Conservation (phyloP, 352 stramenopile genomes). For the Phytophthora cryptogea region DNA sequence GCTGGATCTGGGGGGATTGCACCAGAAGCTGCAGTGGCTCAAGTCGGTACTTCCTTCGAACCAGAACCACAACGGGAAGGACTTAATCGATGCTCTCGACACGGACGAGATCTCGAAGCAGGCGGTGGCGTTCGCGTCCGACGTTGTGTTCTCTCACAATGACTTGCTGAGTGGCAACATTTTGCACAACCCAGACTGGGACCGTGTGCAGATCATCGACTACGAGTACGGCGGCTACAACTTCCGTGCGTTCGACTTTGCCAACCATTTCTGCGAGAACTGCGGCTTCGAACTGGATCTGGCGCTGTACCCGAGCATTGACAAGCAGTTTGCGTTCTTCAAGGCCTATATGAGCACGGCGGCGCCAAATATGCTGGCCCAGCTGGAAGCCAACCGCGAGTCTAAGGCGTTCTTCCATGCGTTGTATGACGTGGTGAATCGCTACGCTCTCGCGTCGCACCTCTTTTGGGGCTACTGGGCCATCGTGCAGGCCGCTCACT, state of each 20-base stretch:
- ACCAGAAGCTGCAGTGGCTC: slow-evolving; percentile 78
- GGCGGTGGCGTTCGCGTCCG: slow-evolving; percentile 72
- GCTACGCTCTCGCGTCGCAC: slow-evolving; percentile 90
- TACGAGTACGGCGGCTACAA: slow-evolving; percentile 96
- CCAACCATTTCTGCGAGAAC: slow-evolving; percentile 95
- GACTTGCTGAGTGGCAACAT: slow-evolving; percentile 92
- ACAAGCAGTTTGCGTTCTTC: slow-evolving; percentile 88
- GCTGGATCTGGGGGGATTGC: slow-evolving; percentile 63
- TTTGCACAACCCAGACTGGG: slow-evolving; percentile 73
- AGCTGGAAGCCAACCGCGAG: slow-evolving; percentile 71
- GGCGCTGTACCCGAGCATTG: slow-evolving; percentile 77
- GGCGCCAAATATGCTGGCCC: slow-evolving; percentile 60
- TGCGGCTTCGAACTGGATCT: slow-evolving; percentile 94
- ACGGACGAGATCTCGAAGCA: slow-evolving; percentile 80
- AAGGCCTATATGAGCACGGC: slow-evolving; percentile 81
- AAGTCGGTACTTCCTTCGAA: slow-evolving; percentile 82
- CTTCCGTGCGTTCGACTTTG: slow-evolving; percentile 93
- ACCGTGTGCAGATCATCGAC: slow-evolving; percentile 93
- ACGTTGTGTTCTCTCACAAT: slow-evolving; percentile 94
- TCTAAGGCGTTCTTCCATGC: slow-evolving; percentile 85
- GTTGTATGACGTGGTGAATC: slow-evolving; percentile 85
- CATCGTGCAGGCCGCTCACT: slow-evolving; percentile 91
- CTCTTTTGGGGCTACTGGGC: slow-evolving; percentile 95
- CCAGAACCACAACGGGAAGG: slow-evolving; percentile 66
- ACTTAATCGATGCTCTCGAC: slow-evolving; percentile 52